Conservation (phyloP, 2,329 filamentous ascomycete species). For the Salinomyces thailandicus region DNA sequence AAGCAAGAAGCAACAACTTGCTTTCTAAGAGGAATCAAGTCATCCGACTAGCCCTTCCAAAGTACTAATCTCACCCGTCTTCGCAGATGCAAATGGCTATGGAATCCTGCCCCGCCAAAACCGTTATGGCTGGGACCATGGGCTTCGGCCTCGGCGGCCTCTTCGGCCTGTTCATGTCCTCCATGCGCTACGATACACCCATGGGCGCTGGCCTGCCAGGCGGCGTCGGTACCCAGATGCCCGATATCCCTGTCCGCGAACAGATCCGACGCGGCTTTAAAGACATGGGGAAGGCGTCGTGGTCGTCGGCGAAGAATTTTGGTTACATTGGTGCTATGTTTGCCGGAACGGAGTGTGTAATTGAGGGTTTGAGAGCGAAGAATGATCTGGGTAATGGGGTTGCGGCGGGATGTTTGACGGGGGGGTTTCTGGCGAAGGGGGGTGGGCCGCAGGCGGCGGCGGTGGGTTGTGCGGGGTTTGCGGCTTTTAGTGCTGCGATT, state of each 20-base stretch:
- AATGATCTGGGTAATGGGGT: slow-evolving; percentile 87
- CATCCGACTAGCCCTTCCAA: neutral
- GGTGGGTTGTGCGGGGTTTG: slow-evolving; percentile 84
- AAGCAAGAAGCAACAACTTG: no score
- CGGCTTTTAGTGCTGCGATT: slow-evolving; percentile 83
- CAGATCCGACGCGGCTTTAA: slow-evolving; percentile 80
- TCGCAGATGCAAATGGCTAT: slow-evolving; percentile 67
- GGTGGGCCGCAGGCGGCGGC: slow-evolving; percentile 83
- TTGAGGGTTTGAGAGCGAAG: slow-evolving; percentile 85
- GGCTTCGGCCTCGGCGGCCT: slow-evolving; percentile 88
- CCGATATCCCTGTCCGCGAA: slow-evolving; percentile 64
- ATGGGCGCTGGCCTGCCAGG: slow-evolving; percentile 47
- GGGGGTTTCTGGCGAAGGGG: slow-evolving; percentile 73
- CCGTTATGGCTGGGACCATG: slow-evolving; percentile 80
- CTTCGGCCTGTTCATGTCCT: slow-evolving; percentile 97
- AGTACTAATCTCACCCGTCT: neutral
- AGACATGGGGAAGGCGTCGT: slow-evolving; percentile 84
- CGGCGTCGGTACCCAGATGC: slow-evolving; percentile 38
- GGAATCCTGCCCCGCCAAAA: slow-evolving; percentile 88
- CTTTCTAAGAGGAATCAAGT: no score
- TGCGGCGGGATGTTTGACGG: slow-evolving; percentile 79
- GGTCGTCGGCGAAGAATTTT: slow-evolving; percentile 84
- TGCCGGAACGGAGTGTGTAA: slow-evolving; percentile 85
- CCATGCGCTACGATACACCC: slow-evolving; percentile 96
- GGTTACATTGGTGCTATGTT: slow-evolving; percentile 87